Evolutionary conservation across 1,284 basidiomycete species (phyloP).

Genomic region (Austroboletus sp.): DNA sequence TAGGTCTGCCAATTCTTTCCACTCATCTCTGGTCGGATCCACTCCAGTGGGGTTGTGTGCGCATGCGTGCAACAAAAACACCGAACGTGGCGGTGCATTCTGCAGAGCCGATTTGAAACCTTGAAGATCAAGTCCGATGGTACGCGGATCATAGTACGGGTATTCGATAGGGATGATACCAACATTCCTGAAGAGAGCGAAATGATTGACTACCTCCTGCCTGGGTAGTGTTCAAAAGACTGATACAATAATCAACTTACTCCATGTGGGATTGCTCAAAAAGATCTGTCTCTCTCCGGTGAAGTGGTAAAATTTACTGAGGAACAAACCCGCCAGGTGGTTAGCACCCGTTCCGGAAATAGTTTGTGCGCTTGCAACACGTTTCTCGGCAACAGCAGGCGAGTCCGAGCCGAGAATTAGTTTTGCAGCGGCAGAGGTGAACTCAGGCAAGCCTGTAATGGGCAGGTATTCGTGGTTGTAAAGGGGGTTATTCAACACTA

Average conservation of each 20-base stretch:
- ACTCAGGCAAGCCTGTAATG: conserved; percentile 82
- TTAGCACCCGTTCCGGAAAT: conserved; percentile 95
- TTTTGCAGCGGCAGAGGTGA: conserved; percentile 71
- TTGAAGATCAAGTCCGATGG: conserved; percentile 79
- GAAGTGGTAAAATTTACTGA: conserved; percentile 79
- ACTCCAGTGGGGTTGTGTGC: conserved; percentile 96
- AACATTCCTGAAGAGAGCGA: conserved; percentile 80
- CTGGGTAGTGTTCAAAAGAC: conserved; percentile 4
- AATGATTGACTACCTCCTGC: conserved; percentile 69
- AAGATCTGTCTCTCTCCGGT: conserved; percentile 64
- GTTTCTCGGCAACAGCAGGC: conserved; percentile 62
- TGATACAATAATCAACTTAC: conserved; percentile 35
- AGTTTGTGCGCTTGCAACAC: conserved; percentile 78
- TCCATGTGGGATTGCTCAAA: conserved; percentile 82
- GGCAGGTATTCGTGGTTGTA: conserved; percentile 93
- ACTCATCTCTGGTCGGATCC: conserved; percentile 86
- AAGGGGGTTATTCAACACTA: conserved; percentile 62
- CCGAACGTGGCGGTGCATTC: conserved; percentile 65
- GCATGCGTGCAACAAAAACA: conserved; percentile 87
- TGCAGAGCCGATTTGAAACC: conserved; percentile 65
- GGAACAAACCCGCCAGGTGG: conserved; percentile 85
- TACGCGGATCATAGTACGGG: conserved; percentile 86
- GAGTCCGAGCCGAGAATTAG: conserved; percentile 77
- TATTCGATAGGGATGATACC: conserved; percentile 78
- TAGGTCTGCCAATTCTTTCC: conserved; percentile 73